These are phyloP conservation scores for Botrytis byssoidea DNA, from an alignment of 2,329 filamentous ascomycete genomes.

Conservation along the genomic window DNA sequence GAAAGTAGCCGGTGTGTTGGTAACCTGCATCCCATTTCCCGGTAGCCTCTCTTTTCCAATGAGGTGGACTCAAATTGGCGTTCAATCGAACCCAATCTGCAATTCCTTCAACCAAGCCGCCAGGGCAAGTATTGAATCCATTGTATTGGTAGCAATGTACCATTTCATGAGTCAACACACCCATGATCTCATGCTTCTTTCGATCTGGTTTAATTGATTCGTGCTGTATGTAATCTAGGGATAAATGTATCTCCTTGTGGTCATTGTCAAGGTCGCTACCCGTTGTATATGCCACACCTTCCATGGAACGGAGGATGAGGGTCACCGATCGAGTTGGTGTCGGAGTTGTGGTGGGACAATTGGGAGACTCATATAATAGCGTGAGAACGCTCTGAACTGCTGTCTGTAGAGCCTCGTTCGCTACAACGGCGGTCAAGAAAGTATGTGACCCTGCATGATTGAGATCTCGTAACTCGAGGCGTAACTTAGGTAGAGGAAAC, in stretches of 20 bases:
- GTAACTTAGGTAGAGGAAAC: constrained; percentile 54
- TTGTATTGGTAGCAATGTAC: constrained; percentile 94
- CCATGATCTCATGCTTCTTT: constrained; percentile 65
- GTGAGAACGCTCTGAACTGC: constrained; percentile 68
- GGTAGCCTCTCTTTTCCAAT: constrained; percentile 64
- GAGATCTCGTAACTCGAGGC: constrained; percentile 59
- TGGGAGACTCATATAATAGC: constrained; percentile 63
- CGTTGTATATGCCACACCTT: constrained; percentile 85
- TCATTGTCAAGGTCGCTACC: constrained; percentile 75
- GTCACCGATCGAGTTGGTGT: constrained; percentile 82
- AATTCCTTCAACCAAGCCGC: constrained; percentile 84
- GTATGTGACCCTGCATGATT: constrained; percentile 57
- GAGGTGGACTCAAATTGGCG: constrained; percentile 70
- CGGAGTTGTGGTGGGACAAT: constrained; percentile 41
- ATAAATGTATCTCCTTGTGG: constrained; percentile 93
- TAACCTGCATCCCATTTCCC: constrained; percentile 86
- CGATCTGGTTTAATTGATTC: constrained; percentile 42
- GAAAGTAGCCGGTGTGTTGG: constrained; percentile 85
- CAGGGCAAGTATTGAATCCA: constrained; percentile 58
- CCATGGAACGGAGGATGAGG: constrained; percentile 74
- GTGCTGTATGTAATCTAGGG: constrained; percentile 66
- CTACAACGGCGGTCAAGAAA: constrained; percentile 67
- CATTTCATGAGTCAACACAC: constrained; percentile 87
- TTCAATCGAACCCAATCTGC: constrained; percentile 88
- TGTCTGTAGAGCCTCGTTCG: constrained; percentile 57